Conservation (phyloP, 768 basidiomycete species). For the Hysterangium stoloniferum region DNA sequence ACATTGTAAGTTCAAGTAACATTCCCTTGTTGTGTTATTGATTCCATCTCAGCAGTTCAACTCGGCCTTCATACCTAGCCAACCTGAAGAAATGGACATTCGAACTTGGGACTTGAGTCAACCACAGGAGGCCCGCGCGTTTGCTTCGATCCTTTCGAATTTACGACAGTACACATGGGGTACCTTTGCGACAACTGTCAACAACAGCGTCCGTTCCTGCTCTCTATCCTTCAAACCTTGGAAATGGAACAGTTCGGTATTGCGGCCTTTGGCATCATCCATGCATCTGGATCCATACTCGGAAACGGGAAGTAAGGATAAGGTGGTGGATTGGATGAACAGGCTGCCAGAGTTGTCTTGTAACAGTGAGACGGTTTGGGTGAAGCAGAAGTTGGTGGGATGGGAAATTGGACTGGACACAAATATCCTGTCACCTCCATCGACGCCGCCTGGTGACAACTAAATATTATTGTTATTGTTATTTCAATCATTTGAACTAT, state of each 20-base stretch:
- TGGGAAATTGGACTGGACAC: neutral
- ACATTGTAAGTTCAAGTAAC: neutral
- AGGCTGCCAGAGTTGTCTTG: neutral
- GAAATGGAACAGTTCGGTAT: neutral
- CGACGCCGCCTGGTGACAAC: slow-evolving; percentile 1
- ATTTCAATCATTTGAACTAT: neutral
- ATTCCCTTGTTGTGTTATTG: neutral
- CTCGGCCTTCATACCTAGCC: neutral
- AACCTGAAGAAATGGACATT: slow-evolving; percentile 1
- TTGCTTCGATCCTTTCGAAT: slow-evolving; percentile 2
- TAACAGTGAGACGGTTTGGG: neutral
- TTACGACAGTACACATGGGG: neutral
- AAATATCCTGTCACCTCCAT: slow-evolving; percentile 8
- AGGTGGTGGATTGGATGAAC: neutral
- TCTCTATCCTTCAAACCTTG: neutral
- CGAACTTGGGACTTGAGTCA: slow-evolving; percentile 1
- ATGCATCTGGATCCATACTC: neutral
- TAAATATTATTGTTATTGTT: neutral
- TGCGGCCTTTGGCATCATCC: neutral
- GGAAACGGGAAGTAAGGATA: neutral
- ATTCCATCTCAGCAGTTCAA: neutral
- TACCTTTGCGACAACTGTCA: neutral
- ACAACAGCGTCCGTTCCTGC: neutral
- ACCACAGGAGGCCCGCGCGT: neutral
- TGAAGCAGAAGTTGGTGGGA: neutral